Evolutionary conservation across 2,329 filamentous ascomycete species (phyloP), one percentile per base, ranked within the genome.

Genomic region (Colletotrichum sp.): DNA sequence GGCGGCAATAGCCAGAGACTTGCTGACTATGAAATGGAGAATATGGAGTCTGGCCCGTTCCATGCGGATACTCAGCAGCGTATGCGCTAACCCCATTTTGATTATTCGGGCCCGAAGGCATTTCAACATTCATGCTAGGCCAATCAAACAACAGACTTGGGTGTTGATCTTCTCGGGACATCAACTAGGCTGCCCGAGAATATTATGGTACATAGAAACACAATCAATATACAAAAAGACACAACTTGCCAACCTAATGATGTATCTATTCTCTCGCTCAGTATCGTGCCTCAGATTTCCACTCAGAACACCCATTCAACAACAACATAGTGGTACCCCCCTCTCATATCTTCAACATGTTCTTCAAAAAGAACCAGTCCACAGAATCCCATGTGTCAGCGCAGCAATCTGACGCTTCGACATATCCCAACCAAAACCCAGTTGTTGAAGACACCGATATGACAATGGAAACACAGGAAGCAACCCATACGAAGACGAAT

Each of bases 401-500:
- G 28, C 28, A 62, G 5, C 59, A 1, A 0, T 18, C 18, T 1
- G 59, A 16, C 16, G 0, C n/a, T 30, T 62, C 59, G 30, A 62
- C 26, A 62, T 7, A 52, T 52, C n/a, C 44, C 44, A 2, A n/a
- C 2, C 59, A n/a, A 30, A 21, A n/a, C 3, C 30, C 59, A n/a
- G 30, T 30, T 4, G 28, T 12, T 0, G 59, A 62, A n/a, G 28
- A 62, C 28, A 5, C 26, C 26, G 26, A 62, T 62, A 62, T n/a
- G 9, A 5, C 28, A n/a, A 34, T 0, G 0, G 59, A 62, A 32
- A 62, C 26, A 15, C 8, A 62, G 8, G 28, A 62, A 34, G 59
- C 18, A 32, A 1, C 1, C 0, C 26, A 0, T 0, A 30, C 1
- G 16, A 18, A 34, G 18, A 32, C 28, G 13, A 30, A 62, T 12